phyloP scores from a whole-genome alignment of 768 basidiomycete species.

The Epithele typhae region DNA sequence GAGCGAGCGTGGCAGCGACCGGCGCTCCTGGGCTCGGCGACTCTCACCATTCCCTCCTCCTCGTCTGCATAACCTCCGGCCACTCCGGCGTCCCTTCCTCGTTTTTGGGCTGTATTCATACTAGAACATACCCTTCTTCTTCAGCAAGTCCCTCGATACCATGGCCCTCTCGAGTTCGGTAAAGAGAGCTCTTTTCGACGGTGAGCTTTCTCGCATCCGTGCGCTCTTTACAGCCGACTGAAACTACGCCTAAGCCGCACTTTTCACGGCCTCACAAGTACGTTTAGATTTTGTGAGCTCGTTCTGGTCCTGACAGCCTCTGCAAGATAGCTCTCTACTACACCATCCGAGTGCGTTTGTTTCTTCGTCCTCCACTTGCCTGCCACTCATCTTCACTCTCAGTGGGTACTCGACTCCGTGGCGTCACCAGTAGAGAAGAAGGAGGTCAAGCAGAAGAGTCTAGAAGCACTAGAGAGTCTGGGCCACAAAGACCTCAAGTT shows the following conservation, averaged over 20 bases:
- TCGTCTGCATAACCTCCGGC: too few species aligned
- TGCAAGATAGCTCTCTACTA: conserved; percentile 75
- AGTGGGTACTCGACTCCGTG: conserved; percentile 67
- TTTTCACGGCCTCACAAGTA: conserved; percentile 51
- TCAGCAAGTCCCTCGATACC: too few species aligned
- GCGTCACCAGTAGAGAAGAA: conserved; percentile 46
- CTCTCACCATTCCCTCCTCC: too few species aligned
- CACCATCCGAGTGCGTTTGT: conserved; percentile 57
- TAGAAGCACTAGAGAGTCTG: conserved; percentile 64
- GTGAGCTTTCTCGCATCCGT: conserved; percentile 11
- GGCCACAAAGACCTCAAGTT: conserved; percentile 73
- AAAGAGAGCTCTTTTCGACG: conserved; percentile 24
- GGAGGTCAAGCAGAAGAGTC: conserved; percentile 62
- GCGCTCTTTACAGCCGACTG: not conserved
- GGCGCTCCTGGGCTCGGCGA: too few species aligned
- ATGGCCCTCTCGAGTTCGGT: conserved; percentile 25
- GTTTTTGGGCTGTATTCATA: too few species aligned
- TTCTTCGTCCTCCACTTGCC: not conserved
- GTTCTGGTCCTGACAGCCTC: not conserved
- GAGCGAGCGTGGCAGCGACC: too few species aligned
- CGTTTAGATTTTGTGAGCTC: conserved; percentile 11
- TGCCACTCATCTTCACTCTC: not conserved
- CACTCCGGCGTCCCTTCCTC: too few species aligned
- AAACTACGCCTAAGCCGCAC: conserved; percentile 28
- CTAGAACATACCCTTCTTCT: too few species aligned